Percentiles rank a stretch among this genome's conserved stretches.
Conservation (phyloP, 805 yeast genomes). For the Kockiozyma suomiensis region DNA sequence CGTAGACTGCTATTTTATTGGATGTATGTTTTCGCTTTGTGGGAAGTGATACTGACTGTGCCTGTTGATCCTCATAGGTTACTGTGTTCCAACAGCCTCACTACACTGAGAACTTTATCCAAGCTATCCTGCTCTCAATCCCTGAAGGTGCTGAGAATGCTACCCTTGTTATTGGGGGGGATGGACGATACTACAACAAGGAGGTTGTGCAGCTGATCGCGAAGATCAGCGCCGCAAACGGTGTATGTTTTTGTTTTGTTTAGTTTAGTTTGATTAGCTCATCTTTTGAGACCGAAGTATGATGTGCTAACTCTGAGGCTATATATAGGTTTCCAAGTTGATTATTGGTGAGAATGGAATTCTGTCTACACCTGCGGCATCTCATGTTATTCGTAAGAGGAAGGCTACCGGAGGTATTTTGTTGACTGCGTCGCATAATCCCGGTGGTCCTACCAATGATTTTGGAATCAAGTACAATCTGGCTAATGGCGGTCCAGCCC, state of each 20-base stretch:
- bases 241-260: conserved; percentile 50
- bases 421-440: conserved; percentile 94
- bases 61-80: conserved; percentile 47
- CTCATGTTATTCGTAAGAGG: conserved; percentile 81
- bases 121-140: conserved; percentile 78
- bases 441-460: conserved; percentile 89
- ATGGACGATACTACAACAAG: conserved; percentile 90
- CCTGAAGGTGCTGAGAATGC: conserved; percentile 84
- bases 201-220: conserved; percentile 79
- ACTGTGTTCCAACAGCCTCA: conserved; percentile 73
- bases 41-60: not conserved
- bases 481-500: conserved; percentile 97
- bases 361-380: conserved; percentile 93
- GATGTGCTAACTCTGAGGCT: not conserved
- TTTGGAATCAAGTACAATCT: conserved; percentile 94
- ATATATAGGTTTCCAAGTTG: conserved; percentile 50
- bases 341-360: conserved; percentile 88
- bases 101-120: conserved; percentile 93
- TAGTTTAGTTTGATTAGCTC: not conserved
- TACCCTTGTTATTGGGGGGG: conserved; percentile 91
- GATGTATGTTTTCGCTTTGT: too few species aligned
- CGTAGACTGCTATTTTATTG: too few species aligned
- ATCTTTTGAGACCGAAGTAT: too few species aligned
- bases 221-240: conserved; percentile 85
- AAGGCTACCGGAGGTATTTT: conserved; percentile 88